Evolutionary conservation across 2,329 filamentous ascomycete genomes (phyloP).

Genomic region (Fusarium piperis): DNA sequence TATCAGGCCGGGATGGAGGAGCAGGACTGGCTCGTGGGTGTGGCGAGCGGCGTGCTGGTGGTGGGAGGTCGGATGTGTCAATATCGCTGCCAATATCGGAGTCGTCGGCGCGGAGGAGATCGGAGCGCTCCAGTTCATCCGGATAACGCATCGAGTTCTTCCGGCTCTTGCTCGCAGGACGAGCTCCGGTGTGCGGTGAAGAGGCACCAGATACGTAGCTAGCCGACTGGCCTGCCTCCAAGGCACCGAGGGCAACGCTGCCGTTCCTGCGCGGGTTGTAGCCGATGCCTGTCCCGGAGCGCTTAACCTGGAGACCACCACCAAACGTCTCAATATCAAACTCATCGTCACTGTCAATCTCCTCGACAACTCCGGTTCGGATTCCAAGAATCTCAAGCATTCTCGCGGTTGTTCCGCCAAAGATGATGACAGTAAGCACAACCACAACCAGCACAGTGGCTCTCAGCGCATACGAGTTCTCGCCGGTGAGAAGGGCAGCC

Average conservation of each 20-base stretch:
- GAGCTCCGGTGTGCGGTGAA: conserved; percentile 57
- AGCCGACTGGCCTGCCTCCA: conserved; percentile 53
- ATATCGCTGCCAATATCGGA: conserved; percentile 72
- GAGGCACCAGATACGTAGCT: conserved; percentile 65
- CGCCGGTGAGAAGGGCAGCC: conserved; percentile 85
- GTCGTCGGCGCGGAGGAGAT: conserved; percentile 63
- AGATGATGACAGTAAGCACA: conserved; percentile 97
- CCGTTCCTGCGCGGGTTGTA: conserved; percentile 76
- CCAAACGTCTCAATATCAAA: conserved; percentile 90
- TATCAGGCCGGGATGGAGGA: conserved; percentile 39
- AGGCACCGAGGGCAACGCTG: conserved; percentile 66
- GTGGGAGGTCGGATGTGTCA: conserved; percentile 73
- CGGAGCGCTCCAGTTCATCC: conserved; percentile 64
- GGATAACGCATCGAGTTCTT: conserved; percentile 58
- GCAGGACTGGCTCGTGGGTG: conserved; percentile 43
- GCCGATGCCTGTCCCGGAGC: conserved; percentile 79
- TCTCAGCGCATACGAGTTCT: conserved; percentile 82
- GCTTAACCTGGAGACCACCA: conserved; percentile 81
- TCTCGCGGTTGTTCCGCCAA: conserved; percentile 93
- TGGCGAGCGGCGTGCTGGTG: conserved; percentile 61
- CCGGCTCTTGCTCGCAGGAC: conserved; percentile 61
- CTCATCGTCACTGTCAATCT: conserved; percentile 97
- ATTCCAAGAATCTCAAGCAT: conserved; percentile 99
- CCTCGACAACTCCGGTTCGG: conserved; percentile 93
- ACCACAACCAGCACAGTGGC: conserved; percentile 98